Percentiles rank a stretch among this genome's conserved stretches.
These are phyloP conservation scores for Aspergillus neoniger DNA, from an alignment of 2,329 filamentous ascomycete genomes.

Conservation along the genomic window DNA sequence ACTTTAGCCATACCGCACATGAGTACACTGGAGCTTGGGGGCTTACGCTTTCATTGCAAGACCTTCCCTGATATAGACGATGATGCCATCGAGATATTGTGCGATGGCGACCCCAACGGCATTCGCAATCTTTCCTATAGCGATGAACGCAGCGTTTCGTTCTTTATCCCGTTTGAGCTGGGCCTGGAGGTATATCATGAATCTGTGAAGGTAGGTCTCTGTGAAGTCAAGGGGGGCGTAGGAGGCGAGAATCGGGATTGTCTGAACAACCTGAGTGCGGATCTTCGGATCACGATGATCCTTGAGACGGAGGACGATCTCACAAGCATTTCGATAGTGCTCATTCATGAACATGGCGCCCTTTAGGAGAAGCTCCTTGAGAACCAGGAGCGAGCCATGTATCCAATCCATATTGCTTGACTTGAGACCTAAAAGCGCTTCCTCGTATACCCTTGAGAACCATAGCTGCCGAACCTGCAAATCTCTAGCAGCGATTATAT, in stretches of 20 bases:
- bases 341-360: constrained; percentile 99
- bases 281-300: constrained; percentile 89
- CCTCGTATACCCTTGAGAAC: constrained; percentile 88
- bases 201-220: constrained; percentile 83
- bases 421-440: constrained; percentile 77
- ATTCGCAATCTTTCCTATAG: constrained; percentile 94
- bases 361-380: constrained; percentile 90
- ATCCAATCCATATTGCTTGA: constrained; percentile 81
- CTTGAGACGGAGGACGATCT: constrained; percentile 88
- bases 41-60: constrained; percentile 73
- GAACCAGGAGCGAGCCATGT: constrained; percentile 88
- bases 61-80: constrained; percentile 90
- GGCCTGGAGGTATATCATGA: constrained; percentile 93
- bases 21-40: constrained; percentile 4
- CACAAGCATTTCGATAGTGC: constrained; percentile 86
- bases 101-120: constrained; percentile 94
- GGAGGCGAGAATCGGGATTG: constrained; percentile 89
- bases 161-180: constrained; percentile 96
- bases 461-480: constrained; percentile 81
- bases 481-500: constrained; percentile 92
- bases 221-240: constrained; percentile 92
- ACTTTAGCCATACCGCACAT: constrained; percentile 30
- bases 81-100: constrained; percentile 89
- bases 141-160: constrained; percentile 88
- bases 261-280: constrained; percentile 81